Conservation (phyloP, 2,329 filamentous ascomycete genomes). For the Fusarium scirpi region DNA sequence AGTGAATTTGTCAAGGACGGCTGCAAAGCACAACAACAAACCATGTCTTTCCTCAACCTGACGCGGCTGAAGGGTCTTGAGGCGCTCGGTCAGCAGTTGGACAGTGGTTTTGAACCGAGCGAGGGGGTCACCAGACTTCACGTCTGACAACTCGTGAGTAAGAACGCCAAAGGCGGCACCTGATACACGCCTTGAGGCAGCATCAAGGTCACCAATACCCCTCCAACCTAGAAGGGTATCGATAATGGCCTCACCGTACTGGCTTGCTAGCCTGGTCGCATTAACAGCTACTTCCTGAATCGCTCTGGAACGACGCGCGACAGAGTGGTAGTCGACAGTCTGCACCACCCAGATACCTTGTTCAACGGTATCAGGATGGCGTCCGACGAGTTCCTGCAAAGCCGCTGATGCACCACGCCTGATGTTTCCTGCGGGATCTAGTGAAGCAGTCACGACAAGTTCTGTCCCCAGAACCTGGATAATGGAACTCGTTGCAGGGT, state of each 20-base stretch:
- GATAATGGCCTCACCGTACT: conserved; percentile 77
- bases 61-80: conserved; percentile 61
- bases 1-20: conserved; percentile 64
- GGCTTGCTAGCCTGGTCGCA: conserved; percentile 74
- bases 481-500: conserved; percentile 60
- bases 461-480: conserved; percentile 84
- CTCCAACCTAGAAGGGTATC: conserved; percentile 84
- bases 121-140: conserved; percentile 31
- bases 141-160: conserved; percentile 55
- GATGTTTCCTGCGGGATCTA: conserved; percentile 94
- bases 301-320: conserved; percentile 86
- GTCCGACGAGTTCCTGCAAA: conserved; percentile 91
- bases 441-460: conserved; percentile 81
- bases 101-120: conserved; percentile 53
- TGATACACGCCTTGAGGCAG: conserved; percentile 77
- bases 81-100: conserved; percentile 56
- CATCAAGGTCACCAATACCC: conserved; percentile 85
- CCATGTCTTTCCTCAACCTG: conserved; percentile 80
- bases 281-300: conserved; percentile 80
- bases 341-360: conserved; percentile 90
- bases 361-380: conserved; percentile 86
- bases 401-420: conserved; percentile 92
- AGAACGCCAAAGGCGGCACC: conserved; percentile 76
- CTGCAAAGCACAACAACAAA: conserved; percentile 70
- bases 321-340: conserved; percentile 90